Conservation (phyloP, 768 basidiomycete species). For the Naganishia friedmannii region DNA sequence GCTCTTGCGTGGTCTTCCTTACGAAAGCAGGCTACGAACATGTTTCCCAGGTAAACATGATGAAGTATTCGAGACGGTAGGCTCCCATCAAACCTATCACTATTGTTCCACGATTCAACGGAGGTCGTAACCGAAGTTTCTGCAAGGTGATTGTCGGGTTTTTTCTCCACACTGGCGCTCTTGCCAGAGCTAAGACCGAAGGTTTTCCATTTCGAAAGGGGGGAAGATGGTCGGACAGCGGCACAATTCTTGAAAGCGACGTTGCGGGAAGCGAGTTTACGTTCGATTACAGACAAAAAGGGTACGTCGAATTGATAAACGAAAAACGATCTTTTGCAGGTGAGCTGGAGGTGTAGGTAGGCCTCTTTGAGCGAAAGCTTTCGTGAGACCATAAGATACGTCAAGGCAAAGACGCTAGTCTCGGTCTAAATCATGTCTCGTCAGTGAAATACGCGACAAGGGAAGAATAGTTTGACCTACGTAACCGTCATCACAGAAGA, state of each 20-base stretch:
- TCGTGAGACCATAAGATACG: constrained; percentile 69
- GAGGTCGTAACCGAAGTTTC: background rate
- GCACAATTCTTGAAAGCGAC: background rate
- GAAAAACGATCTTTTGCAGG: constrained; percentile 69
- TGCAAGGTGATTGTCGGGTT: background rate
- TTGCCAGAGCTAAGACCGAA: constrained; percentile 14
- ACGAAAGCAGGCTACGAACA: constrained; percentile 60
- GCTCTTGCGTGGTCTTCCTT: constrained; percentile 6
- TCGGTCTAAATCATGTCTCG: constrained; percentile 63
- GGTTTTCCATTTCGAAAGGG: constrained; percentile 28
- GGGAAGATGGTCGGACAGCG: constrained; percentile 21
- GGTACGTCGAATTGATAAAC: constrained; percentile 80
- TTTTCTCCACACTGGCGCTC: background rate
- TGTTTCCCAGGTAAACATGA: constrained; percentile 88
- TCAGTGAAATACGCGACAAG: background rate
- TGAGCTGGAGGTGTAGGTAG: constrained; percentile 78
- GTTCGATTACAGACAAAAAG: constrained; percentile 69
- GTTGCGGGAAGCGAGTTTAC: background rate
- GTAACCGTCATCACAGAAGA: constrained; percentile 51
- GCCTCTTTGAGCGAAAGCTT: constrained; percentile 71
- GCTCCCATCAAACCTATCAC: constrained; percentile 86
- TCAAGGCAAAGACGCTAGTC: constrained; percentile 79
- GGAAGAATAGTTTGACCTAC: constrained; percentile 13
- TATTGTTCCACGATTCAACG: constrained; percentile 77
- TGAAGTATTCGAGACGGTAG: constrained; percentile 91